Evolutionary conservation across 768 basidiomycete species (phyloP).

Genomic region (Trametes cubensis): DNA sequence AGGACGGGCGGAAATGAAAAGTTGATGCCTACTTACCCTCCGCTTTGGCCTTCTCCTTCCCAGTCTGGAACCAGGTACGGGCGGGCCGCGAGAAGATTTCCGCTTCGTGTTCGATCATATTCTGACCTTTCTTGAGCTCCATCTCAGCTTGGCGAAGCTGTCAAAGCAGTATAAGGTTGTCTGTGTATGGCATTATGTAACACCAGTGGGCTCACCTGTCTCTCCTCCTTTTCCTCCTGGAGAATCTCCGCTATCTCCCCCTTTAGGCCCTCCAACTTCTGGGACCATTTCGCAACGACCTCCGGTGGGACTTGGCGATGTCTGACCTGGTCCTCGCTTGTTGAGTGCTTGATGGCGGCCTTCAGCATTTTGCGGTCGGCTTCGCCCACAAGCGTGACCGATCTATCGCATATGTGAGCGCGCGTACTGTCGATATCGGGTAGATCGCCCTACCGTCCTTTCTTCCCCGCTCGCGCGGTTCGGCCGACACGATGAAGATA

Average conservation of each 20-base stretch:
- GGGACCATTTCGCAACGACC: constrained; percentile 66
- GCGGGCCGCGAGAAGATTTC: constrained; percentile 95
- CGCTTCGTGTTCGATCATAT: constrained; percentile 89
- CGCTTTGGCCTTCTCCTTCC: constrained; percentile 78
- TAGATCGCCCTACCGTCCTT: constrained; percentile 70
- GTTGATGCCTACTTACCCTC: constrained; percentile 55
- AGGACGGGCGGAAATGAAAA: constrained; percentile 6
- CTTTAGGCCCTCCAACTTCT: constrained; percentile 70
- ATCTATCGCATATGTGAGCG: constrained; percentile 47
- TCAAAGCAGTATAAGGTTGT: constrained; percentile 22
- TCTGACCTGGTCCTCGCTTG: constrained; percentile 76
- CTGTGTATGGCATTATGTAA: constrained; percentile 8
- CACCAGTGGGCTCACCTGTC: constrained; percentile 55
- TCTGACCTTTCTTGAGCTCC: constrained; percentile 93
- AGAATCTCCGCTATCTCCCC: constrained; percentile 78
- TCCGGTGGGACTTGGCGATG: constrained; percentile 88
- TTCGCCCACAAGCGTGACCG: constrained; percentile 95
- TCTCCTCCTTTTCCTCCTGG: constrained; percentile 94
- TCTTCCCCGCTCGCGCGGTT: constrained; percentile 92
- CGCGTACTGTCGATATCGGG: neutral
- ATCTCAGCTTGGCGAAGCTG: constrained; percentile 91
- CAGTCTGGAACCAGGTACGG: constrained; percentile 97
- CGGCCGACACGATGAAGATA: constrained; percentile 97
- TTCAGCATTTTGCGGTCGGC: constrained; percentile 96
- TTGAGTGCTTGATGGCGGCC: constrained; percentile 87